Evolutionary conservation across 345 rosid genomes (phyloP), one percentile per base, ranked within the genome.

Genomic region (Heritiera littoralis): DNA sequence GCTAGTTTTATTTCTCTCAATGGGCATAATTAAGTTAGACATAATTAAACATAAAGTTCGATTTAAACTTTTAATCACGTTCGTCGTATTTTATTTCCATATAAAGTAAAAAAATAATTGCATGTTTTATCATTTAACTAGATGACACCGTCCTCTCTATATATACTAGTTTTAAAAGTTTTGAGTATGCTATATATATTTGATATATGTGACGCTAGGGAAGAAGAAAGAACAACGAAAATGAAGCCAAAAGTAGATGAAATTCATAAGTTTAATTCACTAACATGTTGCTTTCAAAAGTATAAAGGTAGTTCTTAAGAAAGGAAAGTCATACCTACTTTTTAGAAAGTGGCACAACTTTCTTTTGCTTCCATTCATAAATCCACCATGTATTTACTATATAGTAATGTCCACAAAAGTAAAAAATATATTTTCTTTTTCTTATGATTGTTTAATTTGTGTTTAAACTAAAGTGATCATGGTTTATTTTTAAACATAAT

Each of bases 251-350:
- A n/a, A n/a, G 14, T 8, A 15, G 58, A 54, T 40, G 8, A 45
- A 67, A 67, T 43, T 43, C 72, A 43, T 67, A 43, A 67, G 58
- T 43, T 67, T 1, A 43, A 67, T 67, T 32, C 30, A 52, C 66
- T 49, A 3, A 6, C 7, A 43, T 18, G 23, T 76, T 11, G 70
- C 46, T 46, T 23, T 75, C 52, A 49, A 45, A 54, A 67, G 20
- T 20, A 11, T 38, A 35, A 41, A 65, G 55, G 52, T n/a, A 35
- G 46, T 35, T 28, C 49, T 32, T 38, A 49, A 54, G 56, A 64
- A 78, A 51, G 79, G 75, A 71, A 75, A 77, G 71, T 35, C 75
- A 54, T 2, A 66, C 74, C 86, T 35, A 72, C 76, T 13, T 75
- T 20, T 43, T 75, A 15, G 17, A 73, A 73, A 28, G 46, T 14